Evolutionary conservation across 1,139 yeast genomes (phyloP), one percentile per base, ranked within the genome.

Genomic region (Blastobotrys illinoisensis): DNA sequence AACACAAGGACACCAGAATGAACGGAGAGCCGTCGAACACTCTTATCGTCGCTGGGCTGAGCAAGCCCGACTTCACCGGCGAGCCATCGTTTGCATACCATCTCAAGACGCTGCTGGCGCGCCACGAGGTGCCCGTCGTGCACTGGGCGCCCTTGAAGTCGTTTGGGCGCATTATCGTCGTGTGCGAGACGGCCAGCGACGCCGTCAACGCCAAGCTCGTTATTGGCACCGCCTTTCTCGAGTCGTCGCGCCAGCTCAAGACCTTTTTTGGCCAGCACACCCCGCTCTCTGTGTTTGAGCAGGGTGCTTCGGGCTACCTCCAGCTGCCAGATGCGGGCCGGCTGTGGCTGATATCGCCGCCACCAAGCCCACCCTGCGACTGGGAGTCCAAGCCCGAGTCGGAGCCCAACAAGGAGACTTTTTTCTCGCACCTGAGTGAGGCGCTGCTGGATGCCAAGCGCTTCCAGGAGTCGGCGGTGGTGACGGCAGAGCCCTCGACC

Each of bases 331-430:
- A 70, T 52, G 63, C 68, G 18, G 78, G 77, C 19, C 63, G 65
- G 49, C 64, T 74, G 50, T 68, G 73, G 65, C 66, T 75, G 53
- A 73, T 75, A 46, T 70, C 75, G 14, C 79, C 79, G 1, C 79
- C 79, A 7, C 74, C 77, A 5, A 69, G 74, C 43, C 79, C 79
- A 1, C 78, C 78, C 0, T 70, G 64, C 5, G 78, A 71, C 24
- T 75, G 79, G 79, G 67, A 61, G 46, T 61, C 68, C 7, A 48
- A 56, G 23, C 56, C 57, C 11, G 79, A 75, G 57, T 72, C 66
- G n/a, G 70, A 69, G 26, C 79, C 79, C n/a, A 68, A 70, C 53
- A 58, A 56, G 46, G 59, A 60, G 19, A 58, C 65, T 7, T 64
- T 59, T 24, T 55, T 55, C 23, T 44, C 53, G 4, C 62, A 61